Evolutionary conservation across 768 basidiomycete genomes (phyloP), one percentile per base, ranked within the genome.

Genomic region (Mycena capillaripes): DNA sequence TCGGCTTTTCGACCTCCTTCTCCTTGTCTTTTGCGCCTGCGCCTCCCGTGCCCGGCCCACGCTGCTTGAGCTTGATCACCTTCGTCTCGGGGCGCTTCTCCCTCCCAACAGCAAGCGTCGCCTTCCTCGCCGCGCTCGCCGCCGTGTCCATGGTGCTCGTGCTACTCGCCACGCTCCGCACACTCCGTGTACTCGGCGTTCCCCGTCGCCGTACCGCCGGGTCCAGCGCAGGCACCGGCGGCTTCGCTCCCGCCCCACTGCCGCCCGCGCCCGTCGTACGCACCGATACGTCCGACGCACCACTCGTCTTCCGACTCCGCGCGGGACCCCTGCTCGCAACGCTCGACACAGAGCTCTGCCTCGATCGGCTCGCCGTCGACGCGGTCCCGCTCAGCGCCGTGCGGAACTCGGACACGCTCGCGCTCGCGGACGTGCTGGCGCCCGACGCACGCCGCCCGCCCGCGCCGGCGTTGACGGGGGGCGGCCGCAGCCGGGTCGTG

Each of bases 271-370:
- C 70, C 16, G 74, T 72, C 32, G 76, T 74, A 25, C 73, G 67
- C 38, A 72, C 71, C 17, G 71, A 72, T 9, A 71, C 68, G n/a
- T 74, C 73, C 70, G 70, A 72, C 29, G 68, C 73, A n/a, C 48
- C 58, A 58, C 73, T 74, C 38, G 69, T 58, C 58, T 53, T 72
- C 19, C 72, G 61, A n/a, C 64, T 76, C 53, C 73, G 50, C 48
- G 38, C 48, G 4, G 40, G 42, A 16, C 44, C 53, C 34, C 23
- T 52, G 71, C 83, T 82, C 0, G 82, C 82, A 59, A 85, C 85
- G 6, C 79, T 73, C 63, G 74, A 75, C 40, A 72, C 63, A 1
- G 83, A 84, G 71, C 77, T 82, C 75, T 85, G 85, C 62, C 82
- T 77, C 69, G 81, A 83, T 32, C 84, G 75, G n/a, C n/a, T n/a